Base-by-base conservation (phyloP, 1,284 basidiomycete species). In the Leccinum griseonigrum region DNA sequence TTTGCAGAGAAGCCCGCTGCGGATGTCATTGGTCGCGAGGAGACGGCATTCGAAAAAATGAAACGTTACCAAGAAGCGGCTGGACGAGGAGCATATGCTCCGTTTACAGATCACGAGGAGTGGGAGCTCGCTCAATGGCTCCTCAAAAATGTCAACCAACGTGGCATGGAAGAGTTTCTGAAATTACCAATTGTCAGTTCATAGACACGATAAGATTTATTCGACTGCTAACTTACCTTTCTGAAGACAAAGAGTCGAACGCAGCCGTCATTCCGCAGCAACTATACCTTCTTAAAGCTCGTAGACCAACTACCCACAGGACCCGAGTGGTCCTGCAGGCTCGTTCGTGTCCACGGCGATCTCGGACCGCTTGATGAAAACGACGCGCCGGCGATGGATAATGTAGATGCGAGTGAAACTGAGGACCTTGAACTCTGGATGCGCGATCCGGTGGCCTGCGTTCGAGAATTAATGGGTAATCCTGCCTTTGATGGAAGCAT, bases 281-380 rank as follows among this genome's bases (percentile, higher is more conserved):
- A 26, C 22, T 26, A 26, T 26, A 26, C 22, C 22, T 26, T 26
- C 22, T 26, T 26, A 28, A 56, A 69, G 8, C 53, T 61, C 8
- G 46, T 75, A 5, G 65, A 71, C 28, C 2, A 26, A 8, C 61
- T 74, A 4, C 70, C 69, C 0, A 38, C 7, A 2, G 69, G 72
- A 1, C 58, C 63, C 0, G 58, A 62, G 2, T 77, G 74, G 71
- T 57, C 29, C 9, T 32, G 29, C 31, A 29, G 11, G n/a, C 40
- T 56, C 18, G 29, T 52, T 13, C 16, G 16, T 31, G 28, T 52
- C 3, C 29, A 52, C n/a, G 43, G 51, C 16, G 29, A 52, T n/a
- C 29, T 52, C 31, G 51, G 54, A 26, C 54, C 26, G 16, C 9
- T 55, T 3, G 26, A 55, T 40, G 46, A 22, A 48, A 11, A 55